A percentile compares a stretch with the other conserved stretches of the same genome.
Conservation (phyloP, 2,329 filamentous ascomycete genomes). For the Calycina marina region DNA sequence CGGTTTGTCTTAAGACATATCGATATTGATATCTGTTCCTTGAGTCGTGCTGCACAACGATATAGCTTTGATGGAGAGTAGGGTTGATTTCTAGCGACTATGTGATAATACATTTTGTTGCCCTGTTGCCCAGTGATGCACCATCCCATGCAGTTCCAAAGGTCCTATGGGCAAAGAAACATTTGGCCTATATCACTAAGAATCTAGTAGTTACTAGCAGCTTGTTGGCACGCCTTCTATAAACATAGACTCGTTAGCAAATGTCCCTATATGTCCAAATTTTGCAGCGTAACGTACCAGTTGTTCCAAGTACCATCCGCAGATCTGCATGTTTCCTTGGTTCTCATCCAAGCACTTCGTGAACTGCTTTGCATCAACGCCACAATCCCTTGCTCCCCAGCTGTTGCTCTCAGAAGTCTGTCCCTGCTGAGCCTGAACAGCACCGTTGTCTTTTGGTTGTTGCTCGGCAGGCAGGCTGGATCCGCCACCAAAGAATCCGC, state of each 20-base stretch:
- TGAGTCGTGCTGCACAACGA: too few relatives aligned
- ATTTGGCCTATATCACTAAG: too few relatives aligned
- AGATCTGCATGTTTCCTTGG: slow-evolving; percentile 85
- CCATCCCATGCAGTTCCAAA: too few relatives aligned
- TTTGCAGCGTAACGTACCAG: slow-evolving; percentile 32
- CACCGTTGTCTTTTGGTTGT: slow-evolving; percentile 24
- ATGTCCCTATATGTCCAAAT: background rate
- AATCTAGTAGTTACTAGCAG: slow-evolving; percentile 34
- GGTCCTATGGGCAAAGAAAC: too few relatives aligned
- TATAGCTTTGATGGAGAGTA: too few relatives aligned
- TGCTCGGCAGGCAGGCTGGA: slow-evolving; percentile 39
- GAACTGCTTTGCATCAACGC: slow-evolving; percentile 68
- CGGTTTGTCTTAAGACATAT: too few relatives aligned
- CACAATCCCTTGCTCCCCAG: slow-evolving; percentile 54
- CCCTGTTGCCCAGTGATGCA: too few relatives aligned
- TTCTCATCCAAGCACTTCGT: slow-evolving; percentile 95
- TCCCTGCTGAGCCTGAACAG: slow-evolving; percentile 34
- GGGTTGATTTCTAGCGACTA: too few relatives aligned
- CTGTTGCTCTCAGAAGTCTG: slow-evolving; percentile 38
- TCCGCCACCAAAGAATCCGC: slow-evolving; percentile 72
- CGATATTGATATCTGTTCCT: too few relatives aligned
- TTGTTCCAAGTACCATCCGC: slow-evolving; percentile 97
- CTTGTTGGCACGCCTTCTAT: slow-evolving; percentile 69
- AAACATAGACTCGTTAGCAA: slow-evolving; percentile 18
- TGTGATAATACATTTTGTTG: too few relatives aligned